Evolutionary conservation across 805 yeast species (phyloP).

Genomic region (Ogataea nakhonphanomensis): DNA sequence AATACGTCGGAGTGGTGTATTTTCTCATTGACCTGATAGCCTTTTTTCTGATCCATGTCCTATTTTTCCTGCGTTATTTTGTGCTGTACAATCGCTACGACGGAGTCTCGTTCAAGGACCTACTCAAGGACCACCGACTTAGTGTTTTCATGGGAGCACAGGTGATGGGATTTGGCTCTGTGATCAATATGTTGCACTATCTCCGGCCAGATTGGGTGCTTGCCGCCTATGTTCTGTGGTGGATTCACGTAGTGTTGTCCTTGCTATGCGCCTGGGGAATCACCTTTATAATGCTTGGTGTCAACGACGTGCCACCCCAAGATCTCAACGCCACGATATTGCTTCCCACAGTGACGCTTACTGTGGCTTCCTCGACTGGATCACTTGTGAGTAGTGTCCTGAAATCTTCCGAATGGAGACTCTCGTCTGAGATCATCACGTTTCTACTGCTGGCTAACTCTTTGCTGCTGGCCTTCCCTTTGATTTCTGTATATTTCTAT

Average conservation of each 20-base stretch:
- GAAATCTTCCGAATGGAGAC: constrained; percentile 32
- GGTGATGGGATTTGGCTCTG: constrained; percentile 74
- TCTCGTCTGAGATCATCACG: constrained; percentile 51
- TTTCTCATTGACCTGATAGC: constrained; percentile 56
- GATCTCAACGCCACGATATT: constrained; percentile 56
- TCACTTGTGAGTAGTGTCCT: constrained; percentile 46
- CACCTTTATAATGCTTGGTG: constrained; percentile 46
- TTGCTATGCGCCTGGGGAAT: constrained; percentile 60
- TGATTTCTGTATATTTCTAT: constrained; percentile 57
- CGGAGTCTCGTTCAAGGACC: constrained; percentile 18
- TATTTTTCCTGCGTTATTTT: constrained; percentile 40
- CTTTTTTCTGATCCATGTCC: constrained; percentile 40
- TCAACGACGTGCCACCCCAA: constrained; percentile 31
- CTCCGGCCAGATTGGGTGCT: constrained; percentile 42
- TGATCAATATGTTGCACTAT: constrained; percentile 53
- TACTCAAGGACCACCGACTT: constrained; percentile 40
- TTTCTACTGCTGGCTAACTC: constrained; percentile 71
- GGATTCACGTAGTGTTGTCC: constrained; percentile 58
- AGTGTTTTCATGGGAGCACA: constrained; percentile 73
- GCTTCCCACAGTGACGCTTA: constrained; percentile 75
- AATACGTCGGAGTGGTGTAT: constrained; percentile 52
- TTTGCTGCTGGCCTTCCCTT: constrained; percentile 51
- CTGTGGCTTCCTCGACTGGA: constrained; percentile 75
- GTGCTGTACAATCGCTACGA: constrained; percentile 30
- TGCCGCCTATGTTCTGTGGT: constrained; percentile 65